A percentile compares a stretch with the other conserved stretches of the same genome.
Evolutionary conservation across 371 early-diverging fungal species (phyloP).

Genomic region (Paraphysoderma sedebokerense): DNA sequence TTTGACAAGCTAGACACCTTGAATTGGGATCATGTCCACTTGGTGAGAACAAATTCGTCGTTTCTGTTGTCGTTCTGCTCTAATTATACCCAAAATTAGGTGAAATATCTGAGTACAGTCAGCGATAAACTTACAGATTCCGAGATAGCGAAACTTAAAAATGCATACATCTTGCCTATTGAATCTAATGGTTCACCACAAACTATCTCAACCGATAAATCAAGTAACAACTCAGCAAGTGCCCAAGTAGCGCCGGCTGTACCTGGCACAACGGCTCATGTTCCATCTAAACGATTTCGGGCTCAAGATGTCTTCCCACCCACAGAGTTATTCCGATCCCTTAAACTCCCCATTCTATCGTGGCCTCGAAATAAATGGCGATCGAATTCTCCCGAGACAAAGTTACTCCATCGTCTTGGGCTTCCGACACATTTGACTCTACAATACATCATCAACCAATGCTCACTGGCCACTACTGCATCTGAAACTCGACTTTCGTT

Average conservation of each 20-base stretch:
- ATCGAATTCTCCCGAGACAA: too few species aligned
- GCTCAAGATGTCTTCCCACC: conserved; percentile 59
- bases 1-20: conserved; percentile 64
- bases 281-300: conserved; percentile 27
- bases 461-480: too few species aligned
- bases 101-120: conserved; percentile 60
- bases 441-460: too few species aligned
- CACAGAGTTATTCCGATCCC: conserved; percentile 28
- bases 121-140: conserved; percentile 33
- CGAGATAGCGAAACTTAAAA: conserved; percentile 42
- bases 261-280: too few species aligned
- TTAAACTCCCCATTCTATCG: conserved; percentile 49
- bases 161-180: conserved; percentile 53
- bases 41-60: conserved; percentile 18
- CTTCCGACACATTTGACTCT: too few species aligned
- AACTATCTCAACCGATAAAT: too few species aligned
- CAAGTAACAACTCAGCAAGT: conserved; percentile 20
- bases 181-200: too few species aligned
- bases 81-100: too few species aligned
- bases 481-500: too few species aligned
- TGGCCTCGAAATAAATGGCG: too few species aligned
- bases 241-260: conserved; percentile 9
- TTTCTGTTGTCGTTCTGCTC: too few species aligned
- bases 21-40: conserved; percentile 71
- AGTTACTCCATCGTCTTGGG: too few species aligned